Evolutionary conservation across 2,329 filamentous ascomycete species (phyloP), one percentile per base, ranked within the genome.

Genomic region (Plectosphaerella cucumerina): DNA sequence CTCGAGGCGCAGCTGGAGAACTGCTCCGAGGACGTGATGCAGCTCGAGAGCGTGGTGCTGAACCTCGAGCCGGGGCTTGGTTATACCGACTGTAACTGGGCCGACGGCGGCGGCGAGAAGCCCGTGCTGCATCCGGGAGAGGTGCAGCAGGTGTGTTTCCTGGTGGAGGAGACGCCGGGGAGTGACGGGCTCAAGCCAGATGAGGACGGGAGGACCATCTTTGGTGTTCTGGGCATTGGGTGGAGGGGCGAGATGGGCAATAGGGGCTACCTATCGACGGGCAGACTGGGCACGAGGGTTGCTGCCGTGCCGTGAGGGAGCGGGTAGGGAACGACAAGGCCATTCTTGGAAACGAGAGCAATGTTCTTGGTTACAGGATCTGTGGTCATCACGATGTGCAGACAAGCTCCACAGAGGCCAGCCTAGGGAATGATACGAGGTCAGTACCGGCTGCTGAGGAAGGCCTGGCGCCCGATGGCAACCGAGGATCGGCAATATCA

Each of bases 1-100:
- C 76, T 99, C 47, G 94, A 99, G 69, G 94, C 93, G 22, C 94
- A 99, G 72, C 70, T 99, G 52, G 94, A 99, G 74, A 99, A 97
- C 68, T 89, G 92, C 63, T 90, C 90, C 44, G 92, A 97, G 65
- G 85, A 86, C 43, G 76, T 85, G 5, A 87, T 97, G 57, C 82
- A 89, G 62, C 77, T 99, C 48, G 89, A 96, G 69, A 74, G 73
- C 54, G 81, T 85, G 26, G 70, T 71, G 31, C 66, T 86, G 51
- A 76, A 84, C 49, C 69, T 79, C 6, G 78, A 77, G 56, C 60
- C 69, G 2, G 78, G 79, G 4, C 65, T 85, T 47, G 59, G 61
- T 44, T 81, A 75, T 57, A 69, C 69, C 37, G 80, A 81, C 53
- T 78, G 80, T 56, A 85, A 86, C 59, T 84, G 81, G 80, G 73